A percentile compares a stretch with the other conserved stretches of the same genome.
phyloP scores from a whole-genome alignment of 805 yeast species.

The Yarrowia sp. region DNA sequence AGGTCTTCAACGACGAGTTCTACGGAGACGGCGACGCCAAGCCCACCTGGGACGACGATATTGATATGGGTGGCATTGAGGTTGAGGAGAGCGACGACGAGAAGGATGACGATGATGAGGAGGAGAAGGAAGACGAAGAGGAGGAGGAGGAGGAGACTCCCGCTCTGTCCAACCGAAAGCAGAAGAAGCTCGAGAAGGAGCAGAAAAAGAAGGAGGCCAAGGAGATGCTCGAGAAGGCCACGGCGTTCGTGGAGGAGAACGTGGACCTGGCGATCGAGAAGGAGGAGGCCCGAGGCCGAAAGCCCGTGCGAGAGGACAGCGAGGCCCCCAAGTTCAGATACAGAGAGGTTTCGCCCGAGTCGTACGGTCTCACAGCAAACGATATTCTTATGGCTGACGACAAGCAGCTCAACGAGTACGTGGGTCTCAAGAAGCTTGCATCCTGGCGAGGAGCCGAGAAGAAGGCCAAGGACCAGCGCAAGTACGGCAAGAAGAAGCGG shows the following conservation, averaged over 20 bases:
- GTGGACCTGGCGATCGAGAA: constrained; percentile 64
- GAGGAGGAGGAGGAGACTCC: constrained; percentile 33
- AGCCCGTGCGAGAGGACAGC: constrained; percentile 28
- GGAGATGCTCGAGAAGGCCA: constrained; percentile 64
- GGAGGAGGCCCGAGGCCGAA: constrained; percentile 32
- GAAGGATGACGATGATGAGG: constrained; percentile 40
- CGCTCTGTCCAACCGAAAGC: constrained; percentile 28
- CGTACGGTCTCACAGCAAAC: constrained; percentile 78
- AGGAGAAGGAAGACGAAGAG: constrained; percentile 33
- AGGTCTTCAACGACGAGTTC: constrained; percentile 80
- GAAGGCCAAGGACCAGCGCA: constrained; percentile 73
- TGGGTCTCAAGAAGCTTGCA: constrained; percentile 89
- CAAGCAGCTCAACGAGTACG: constrained; percentile 72
- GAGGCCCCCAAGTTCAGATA: constrained; percentile 66
- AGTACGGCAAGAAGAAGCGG: constrained; percentile 76
- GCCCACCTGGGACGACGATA: constrained; percentile 67
- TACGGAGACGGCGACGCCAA: constrained; percentile 55
- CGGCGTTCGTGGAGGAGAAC: constrained; percentile 73
- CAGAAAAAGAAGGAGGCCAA: constrained; percentile 62
- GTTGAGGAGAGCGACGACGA: constrained; percentile 46
- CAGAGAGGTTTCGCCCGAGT: constrained; percentile 92
- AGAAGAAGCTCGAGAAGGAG: constrained; percentile 50
- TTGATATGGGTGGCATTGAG: constrained; percentile 47
- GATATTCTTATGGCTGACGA: constrained; percentile 93
- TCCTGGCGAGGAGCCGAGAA: constrained; percentile 80